Evolutionary conservation across 345 rosid species (phyloP).

Genomic region (Carallia pectinifolia): DNA sequence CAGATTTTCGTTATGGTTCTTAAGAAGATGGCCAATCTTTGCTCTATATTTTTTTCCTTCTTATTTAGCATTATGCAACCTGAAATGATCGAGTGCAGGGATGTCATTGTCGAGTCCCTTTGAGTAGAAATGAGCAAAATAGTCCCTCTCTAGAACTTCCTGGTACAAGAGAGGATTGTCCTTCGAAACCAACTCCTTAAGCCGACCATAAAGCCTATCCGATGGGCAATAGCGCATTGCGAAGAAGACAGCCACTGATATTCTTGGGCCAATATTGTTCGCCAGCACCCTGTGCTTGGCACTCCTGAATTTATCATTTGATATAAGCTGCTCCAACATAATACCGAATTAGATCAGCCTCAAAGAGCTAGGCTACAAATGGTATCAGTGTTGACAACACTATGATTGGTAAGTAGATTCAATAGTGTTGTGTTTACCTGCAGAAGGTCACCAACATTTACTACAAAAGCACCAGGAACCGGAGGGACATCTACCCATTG

Average conservation of each 20-base stretch:
- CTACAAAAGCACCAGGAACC: constrained; percentile 9
- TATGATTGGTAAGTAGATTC: neutral
- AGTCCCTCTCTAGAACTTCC: constrained; percentile 12
- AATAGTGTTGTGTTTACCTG: constrained; percentile 13
- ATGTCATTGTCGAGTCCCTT: neutral
- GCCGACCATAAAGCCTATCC: constrained; percentile 18
- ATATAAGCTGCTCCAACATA: constrained; percentile 12
- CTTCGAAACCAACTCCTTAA: constrained; percentile 18
- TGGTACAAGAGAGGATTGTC: constrained; percentile 23
- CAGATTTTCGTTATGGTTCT: no score
- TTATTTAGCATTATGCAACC: neutral
- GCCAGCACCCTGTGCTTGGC: constrained; percentile 28
- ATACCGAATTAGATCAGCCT: no score
- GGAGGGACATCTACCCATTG: constrained; percentile 26
- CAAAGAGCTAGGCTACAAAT: neutral
- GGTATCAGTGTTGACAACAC: neutral
- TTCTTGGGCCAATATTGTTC: constrained; percentile 21
- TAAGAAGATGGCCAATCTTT: no score
- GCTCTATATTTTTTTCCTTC: neutral
- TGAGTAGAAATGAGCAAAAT: neutral
- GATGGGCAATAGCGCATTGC: constrained; percentile 6
- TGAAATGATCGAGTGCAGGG: neutral
- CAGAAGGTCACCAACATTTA: constrained; percentile 26
- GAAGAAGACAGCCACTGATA: constrained; percentile 27
- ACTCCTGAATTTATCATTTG: constrained; percentile 23